Evolutionary conservation across 2,329 filamentous ascomycete genomes (phyloP).

Genomic region (Ilyonectria sp.): DNA sequence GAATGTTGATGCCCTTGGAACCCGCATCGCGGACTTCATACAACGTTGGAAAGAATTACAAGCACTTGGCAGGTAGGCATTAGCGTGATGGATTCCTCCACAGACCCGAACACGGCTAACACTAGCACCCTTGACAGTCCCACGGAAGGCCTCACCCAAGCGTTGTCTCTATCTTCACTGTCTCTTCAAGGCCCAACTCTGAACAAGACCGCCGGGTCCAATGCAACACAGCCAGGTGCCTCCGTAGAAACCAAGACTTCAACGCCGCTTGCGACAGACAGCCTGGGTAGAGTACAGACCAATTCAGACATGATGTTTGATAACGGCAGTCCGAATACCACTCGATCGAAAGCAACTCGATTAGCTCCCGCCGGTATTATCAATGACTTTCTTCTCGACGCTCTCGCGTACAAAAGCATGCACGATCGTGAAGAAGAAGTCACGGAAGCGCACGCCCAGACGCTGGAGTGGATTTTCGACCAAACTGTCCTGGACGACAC

Average conservation of each 20-base stretch:
- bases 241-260: not conserved
- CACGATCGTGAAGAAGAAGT: constrained; percentile 51
- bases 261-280: not conserved
- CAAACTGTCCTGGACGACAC: constrained; percentile 9
- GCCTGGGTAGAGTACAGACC: not conserved
- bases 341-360: not conserved
- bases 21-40: constrained; percentile 8
- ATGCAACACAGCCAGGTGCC: not conserved
- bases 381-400: constrained; percentile 52
- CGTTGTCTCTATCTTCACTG: not conserved
- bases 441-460: constrained; percentile 49
- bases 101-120: not conserved
- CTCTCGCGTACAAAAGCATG: constrained; percentile 52
- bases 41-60: not conserved
- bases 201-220: not conserved
- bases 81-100: not conserved
- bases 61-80: not conserved
- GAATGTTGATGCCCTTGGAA: constrained; percentile 7
- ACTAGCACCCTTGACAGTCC: not conserved
- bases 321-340: not conserved
- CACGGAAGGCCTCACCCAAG: not conserved
- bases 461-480: constrained; percentile 57
- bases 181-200: not conserved
- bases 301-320: not conserved
- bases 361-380: constrained; percentile 42